Evolutionary conservation across 495 filamentous ascomycete genomes (phyloP).

Genomic region (Jackrogersella multiformis): DNA sequence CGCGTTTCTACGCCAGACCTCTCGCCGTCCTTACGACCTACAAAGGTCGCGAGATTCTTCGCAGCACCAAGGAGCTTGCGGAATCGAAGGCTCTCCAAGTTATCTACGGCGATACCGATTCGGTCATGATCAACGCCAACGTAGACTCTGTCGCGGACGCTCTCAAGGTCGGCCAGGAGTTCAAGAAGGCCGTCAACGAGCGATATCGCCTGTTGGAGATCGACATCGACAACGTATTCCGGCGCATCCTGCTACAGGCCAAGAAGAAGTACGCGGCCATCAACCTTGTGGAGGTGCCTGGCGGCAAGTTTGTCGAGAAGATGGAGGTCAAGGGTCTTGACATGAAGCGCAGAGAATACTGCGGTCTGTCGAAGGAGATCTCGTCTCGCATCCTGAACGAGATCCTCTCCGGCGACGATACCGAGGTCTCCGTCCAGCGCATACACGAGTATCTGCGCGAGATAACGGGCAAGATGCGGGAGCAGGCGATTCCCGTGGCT

Average conservation of each 20-base stretch:
- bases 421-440: conserved; percentile 84
- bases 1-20: conserved; percentile 94
- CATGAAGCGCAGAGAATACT: conserved; percentile 97
- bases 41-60: conserved; percentile 97
- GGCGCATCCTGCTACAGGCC: conserved; percentile 89
- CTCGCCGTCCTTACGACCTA: conserved; percentile 95
- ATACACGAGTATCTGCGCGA: conserved; percentile 93
- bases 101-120: conserved; percentile 99
- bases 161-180: conserved; percentile 79
- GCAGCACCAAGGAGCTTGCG: conserved; percentile 92
- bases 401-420: conserved; percentile 92
- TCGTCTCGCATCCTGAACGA: conserved; percentile 86
- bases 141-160: conserved; percentile 92
- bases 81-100: conserved; percentile 88
- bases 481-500: conserved; percentile 70
- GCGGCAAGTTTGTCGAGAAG: conserved; percentile 91
- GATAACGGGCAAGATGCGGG: conserved; percentile 83
- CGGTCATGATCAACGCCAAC: conserved; percentile 99
- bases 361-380: conserved; percentile 90
- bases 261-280: conserved; percentile 99
- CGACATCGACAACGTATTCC: conserved; percentile 97
- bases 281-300: conserved; percentile 81
- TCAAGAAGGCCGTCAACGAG: conserved; percentile 80
- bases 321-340: conserved; percentile 98
- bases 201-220: conserved; percentile 91